phyloP scores from a whole-genome alignment of 2,329 filamentous ascomycete genomes.

The Mariannaea sp. region DNA sequence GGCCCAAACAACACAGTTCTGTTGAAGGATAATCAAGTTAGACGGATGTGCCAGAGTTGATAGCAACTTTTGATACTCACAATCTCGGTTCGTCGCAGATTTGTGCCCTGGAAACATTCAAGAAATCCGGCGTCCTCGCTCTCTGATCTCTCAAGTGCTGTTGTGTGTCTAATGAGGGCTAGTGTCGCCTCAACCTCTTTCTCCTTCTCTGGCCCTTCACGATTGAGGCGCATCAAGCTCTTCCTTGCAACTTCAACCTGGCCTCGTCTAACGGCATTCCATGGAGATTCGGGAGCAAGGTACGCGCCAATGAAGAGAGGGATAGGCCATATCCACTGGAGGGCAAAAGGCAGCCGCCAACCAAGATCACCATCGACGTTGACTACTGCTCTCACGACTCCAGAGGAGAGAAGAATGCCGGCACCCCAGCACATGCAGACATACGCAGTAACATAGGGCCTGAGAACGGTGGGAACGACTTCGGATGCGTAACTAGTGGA shows the following conservation, averaged over 20 bases:
- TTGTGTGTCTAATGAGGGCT: conserved; percentile 24
- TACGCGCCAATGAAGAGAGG: conserved; percentile 37
- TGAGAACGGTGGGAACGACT: conserved; percentile 41
- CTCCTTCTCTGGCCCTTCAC: conserved; percentile 31
- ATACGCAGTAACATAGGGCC: conserved; percentile 48
- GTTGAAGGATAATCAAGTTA: neutral
- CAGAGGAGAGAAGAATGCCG: conserved; percentile 49
- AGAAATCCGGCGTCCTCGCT: conserved; percentile 43
- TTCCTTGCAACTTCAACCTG: conserved; percentile 35
- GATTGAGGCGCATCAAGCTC: conserved; percentile 33
- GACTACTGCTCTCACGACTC: conserved; percentile 45
- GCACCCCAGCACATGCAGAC: conserved; percentile 51
- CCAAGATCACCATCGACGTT: conserved; percentile 41
- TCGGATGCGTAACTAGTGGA: conserved; percentile 52
- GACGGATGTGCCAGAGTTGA: neutral
- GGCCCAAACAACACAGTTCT: conserved; percentile 46
- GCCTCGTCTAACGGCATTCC: conserved; percentile 39
- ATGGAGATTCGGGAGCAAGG: conserved; percentile 38
- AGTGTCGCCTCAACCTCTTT: conserved; percentile 30
- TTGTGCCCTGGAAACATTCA: conserved; percentile 52
- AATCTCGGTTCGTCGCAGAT: conserved; percentile 48
- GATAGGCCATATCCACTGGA: conserved; percentile 44
- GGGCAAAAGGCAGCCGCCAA: conserved; percentile 44
- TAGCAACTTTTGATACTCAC: conserved; percentile 10
- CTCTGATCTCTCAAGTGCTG: conserved; percentile 44